These are phyloP conservation scores for Rhizoclosmatium globosum DNA, from an alignment of 192 early-diverging fungal species.

Conservation along the genomic window DNA sequence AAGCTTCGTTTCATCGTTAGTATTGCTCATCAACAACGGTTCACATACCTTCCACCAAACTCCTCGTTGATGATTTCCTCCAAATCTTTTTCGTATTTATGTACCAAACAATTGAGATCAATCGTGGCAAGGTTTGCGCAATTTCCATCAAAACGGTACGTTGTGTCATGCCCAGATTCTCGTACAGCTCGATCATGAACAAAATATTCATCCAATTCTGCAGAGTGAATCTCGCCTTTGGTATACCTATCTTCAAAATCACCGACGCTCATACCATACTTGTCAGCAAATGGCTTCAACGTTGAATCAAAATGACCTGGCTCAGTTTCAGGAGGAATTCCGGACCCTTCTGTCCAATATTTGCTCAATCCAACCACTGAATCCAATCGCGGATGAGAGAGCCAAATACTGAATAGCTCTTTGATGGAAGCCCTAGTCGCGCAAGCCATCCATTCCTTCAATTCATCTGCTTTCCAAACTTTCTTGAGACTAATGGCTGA, in stretches of 20 bases:
- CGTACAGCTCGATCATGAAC: constrained; percentile 89
- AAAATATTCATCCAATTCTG: constrained; percentile 93
- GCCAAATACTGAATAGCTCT: constrained; percentile 95
- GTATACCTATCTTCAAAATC: constrained; percentile 82
- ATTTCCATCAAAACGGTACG: constrained; percentile 73
- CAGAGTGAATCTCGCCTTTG: constrained; percentile 71
- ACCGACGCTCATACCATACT: constrained; percentile 61
- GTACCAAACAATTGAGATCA: constrained; percentile 92
- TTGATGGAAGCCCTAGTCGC: constrained; percentile 81
- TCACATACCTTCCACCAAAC: constrained; percentile 49
- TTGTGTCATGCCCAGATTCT: constrained; percentile 27
- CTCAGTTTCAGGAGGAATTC: constrained; percentile 99
- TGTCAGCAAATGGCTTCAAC: constrained; percentile 80
- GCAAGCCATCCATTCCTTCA: constrained; percentile 75
- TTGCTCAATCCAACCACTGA: constrained; percentile 77
- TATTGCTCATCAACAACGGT: not conserved
- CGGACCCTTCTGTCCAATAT: constrained; percentile 87
- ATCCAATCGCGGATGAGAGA: constrained; percentile 81
- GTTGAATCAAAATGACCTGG: constrained; percentile 72
- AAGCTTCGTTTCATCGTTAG: constrained; percentile 34
- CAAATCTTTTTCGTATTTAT: constrained; percentile 96
- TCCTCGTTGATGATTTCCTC: constrained; percentile 69
- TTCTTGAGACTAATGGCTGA: constrained; percentile 25
- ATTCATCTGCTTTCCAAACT: constrained; percentile 16
- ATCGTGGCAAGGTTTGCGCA: constrained; percentile 93